Evolutionary conservation across 805 yeast genomes (phyloP), one percentile per base, ranked within the genome.

Genomic region (Saccharomycopsis oosterbeekiorum): DNA sequence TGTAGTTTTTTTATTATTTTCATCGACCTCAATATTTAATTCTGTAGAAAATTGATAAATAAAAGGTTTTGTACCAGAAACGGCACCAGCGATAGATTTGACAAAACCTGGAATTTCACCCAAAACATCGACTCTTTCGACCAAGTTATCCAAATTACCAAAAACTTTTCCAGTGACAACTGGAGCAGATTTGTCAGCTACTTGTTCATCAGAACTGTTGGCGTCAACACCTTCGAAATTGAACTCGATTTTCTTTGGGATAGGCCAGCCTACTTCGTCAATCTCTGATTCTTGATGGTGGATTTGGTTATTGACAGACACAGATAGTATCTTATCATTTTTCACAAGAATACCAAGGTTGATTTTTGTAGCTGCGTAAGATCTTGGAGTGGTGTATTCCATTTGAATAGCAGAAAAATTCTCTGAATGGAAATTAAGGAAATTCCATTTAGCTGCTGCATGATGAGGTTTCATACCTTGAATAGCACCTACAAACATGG

Each of bases 381-480:
- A 85, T 62, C 77, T 84, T 36, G 99, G 99, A 9, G 99, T 94
- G 55, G 92, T 88, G 77, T 89, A 94, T 74, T 94, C 97, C 97
- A 94, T 94, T 66, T 88, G 81, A 17, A 91, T 84, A 11, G 89
- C 96, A 41, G 93, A 78, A 67, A 80, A 78, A 47, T 84, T 76
- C 58, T 84, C 80, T 19, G 94, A 86, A 71, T 89, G 97, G 80
- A 88, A 93, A 74, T 89, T 87, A 65, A 89, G 75, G 72, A 94
- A 94, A 75, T 93, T 94, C 99, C 99, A 94, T 24, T 90, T 76
- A 64, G 96, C 89, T 61, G 99, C 99, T 41, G 97, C 97, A 75
- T 94, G 99, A 74, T 94, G 97, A 9, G 99, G 99, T 74, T 94
- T 94, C 98, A 94, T 92, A 64, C 98, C 98, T 77, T 94, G 99